Conservation (phyloP, 2,329 filamentous ascomycete species). For the Pestalotiopsis sp. region DNA sequence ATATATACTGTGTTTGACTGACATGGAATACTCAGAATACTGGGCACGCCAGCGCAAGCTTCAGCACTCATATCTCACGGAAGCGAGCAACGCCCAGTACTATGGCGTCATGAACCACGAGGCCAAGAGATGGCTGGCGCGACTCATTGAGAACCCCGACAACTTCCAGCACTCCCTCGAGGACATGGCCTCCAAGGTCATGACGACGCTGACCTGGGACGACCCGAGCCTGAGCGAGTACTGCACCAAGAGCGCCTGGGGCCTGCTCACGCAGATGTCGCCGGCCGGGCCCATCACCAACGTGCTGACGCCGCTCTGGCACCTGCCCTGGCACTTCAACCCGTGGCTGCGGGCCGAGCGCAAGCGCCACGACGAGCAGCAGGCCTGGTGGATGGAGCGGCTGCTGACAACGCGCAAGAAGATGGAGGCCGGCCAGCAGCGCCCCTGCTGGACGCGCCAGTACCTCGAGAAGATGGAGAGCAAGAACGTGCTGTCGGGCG, state of each 20-base stretch:
- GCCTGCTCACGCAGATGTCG: slow-evolving; percentile 57
- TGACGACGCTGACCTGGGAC: slow-evolving; percentile 55
- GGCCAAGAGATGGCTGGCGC: slow-evolving; percentile 51
- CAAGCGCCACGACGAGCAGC: slow-evolving; percentile 53
- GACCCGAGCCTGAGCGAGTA: slow-evolving; percentile 47
- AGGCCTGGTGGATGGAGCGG: slow-evolving; percentile 52
- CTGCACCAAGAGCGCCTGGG: slow-evolving; percentile 53
- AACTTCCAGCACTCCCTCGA: slow-evolving; percentile 51
- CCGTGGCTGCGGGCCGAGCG: slow-evolving; percentile 54
- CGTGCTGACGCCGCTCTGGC: slow-evolving; percentile 53
- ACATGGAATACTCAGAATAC: slow-evolving; percentile 40
- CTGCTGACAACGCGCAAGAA: slow-evolving; percentile 37
- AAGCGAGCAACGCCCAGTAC: slow-evolving; percentile 33
- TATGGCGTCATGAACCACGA: slow-evolving; percentile 49
- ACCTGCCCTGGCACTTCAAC: slow-evolving; percentile 48
- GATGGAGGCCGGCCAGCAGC: slow-evolving; percentile 39
- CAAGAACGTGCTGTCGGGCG: slow-evolving; percentile 28
- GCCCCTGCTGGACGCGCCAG: slow-evolving; percentile 40
- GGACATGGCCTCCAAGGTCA: slow-evolving; percentile 59
- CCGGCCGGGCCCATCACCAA: slow-evolving; percentile 59
- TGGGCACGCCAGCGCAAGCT: slow-evolving; percentile 55
- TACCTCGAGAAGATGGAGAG: slow-evolving; percentile 38
- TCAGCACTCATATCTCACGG: slow-evolving; percentile 50
- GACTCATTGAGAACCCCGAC: slow-evolving; percentile 49
- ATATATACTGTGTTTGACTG: neutral